A percentile compares a stretch with the other conserved stretches of the same genome.
Evolutionary conservation across 768 basidiomycete genomes (phyloP).

Genomic region (Cubamyces lactineus): DNA sequence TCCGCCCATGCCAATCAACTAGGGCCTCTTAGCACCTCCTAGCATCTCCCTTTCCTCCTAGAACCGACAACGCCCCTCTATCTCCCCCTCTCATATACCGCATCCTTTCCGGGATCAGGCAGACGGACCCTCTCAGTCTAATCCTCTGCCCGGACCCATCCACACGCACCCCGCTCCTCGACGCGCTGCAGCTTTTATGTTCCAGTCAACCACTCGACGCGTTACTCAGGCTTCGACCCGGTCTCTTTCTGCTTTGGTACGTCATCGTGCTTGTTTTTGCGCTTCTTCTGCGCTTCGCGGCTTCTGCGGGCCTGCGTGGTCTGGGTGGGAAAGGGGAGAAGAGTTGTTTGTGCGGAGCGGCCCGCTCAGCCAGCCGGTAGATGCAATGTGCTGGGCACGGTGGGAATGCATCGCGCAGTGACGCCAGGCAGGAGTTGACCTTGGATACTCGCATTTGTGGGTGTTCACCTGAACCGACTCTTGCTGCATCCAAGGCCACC

Average conservation of each 20-base stretch:
- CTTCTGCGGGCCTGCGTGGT: not conserved
- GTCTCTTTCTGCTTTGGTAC: conserved; percentile 22
- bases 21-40: not conserved
- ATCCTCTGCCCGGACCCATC: not conserved
- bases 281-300: conserved; percentile 11
- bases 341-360: not conserved
- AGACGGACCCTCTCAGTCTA: conserved; percentile 2
- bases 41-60: not conserved
- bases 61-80: conserved; percentile 5
- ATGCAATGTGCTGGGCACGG: not conserved
- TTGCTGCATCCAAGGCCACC: too few relatives aligned
- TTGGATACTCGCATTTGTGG: too few relatives aligned
- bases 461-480: too few relatives aligned
- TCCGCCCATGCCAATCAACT: not conserved
- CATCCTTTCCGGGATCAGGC: conserved; percentile 1
- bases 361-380: not conserved
- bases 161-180: conserved; percentile 7
- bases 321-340: not conserved
- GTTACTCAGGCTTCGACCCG: conserved; percentile 10
- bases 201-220: conserved; percentile 21
- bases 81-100: conserved; percentile 9
- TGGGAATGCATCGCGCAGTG: not conserved
- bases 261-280: not conserved
- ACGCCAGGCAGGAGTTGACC: not conserved
- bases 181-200: conserved; percentile 16